Conservation (phyloP, 176 grass and related monocot genomes). For the Eremochloa ophiuroides region DNA sequence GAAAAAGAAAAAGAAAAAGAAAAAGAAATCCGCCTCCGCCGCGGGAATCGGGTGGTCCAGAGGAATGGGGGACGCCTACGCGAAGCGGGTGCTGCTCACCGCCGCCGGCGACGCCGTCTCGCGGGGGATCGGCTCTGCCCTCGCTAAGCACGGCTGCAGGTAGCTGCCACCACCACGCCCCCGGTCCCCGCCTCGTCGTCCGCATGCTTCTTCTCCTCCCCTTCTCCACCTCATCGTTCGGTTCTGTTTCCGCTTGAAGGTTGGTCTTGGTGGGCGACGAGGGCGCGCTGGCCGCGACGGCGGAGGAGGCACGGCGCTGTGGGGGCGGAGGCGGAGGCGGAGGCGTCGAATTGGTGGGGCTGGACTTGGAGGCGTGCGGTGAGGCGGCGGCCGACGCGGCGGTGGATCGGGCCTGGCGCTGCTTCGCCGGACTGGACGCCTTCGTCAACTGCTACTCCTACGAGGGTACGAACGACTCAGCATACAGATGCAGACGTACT, state of each 20-base stretch:
- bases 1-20: too few relatives aligned
- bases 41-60: neutral
- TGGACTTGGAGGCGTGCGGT: constrained; percentile 59
- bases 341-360: constrained; percentile 40
- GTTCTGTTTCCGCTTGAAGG: constrained; percentile 8
- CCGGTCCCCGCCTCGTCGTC: neutral
- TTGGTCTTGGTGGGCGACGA: constrained; percentile 73
- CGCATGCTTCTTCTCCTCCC: neutral
- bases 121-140: constrained; percentile 55
- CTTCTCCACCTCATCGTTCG: neutral
- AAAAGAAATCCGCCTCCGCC: neutral
- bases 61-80: constrained; percentile 47
- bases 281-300: constrained; percentile 31
- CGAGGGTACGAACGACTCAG: constrained; percentile 39
- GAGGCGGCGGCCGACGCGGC: constrained; percentile 50
- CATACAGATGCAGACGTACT: neutral
- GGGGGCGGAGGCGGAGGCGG: neutral
- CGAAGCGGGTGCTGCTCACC: constrained; percentile 67
- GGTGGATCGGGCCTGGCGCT: constrained; percentile 56
- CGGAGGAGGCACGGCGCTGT: constrained; percentile 22
- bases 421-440: constrained; percentile 55
- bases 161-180: neutral
- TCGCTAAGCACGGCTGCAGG: constrained; percentile 78
- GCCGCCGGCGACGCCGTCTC: constrained; percentile 65
- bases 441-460: constrained; percentile 71